phyloP scores from a whole-genome alignment of 2,329 filamentous ascomycete genomes.

The Fusarium pseudograminearum region DNA sequence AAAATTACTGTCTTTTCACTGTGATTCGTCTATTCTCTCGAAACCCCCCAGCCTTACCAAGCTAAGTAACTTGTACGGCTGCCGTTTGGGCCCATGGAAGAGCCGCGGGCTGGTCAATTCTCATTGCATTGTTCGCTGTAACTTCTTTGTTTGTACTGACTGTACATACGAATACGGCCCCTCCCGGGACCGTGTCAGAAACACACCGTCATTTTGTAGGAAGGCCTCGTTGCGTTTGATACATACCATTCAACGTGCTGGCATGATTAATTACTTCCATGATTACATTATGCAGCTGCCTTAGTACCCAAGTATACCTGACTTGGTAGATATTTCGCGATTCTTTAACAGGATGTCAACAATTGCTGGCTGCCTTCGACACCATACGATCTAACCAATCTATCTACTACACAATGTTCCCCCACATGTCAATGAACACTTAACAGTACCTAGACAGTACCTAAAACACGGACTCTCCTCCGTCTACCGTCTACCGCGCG shows the following conservation, averaged over 20 bases:
- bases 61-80: constrained; percentile 24
- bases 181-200: constrained; percentile 6
- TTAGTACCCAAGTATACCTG: background rate
- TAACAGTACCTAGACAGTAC: constrained; percentile 2
- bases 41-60: constrained; percentile 21
- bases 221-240: constrained; percentile 5
- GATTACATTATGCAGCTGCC: background rate
- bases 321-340: background rate
- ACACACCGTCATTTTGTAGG: constrained; percentile 41
- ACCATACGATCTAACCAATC: constrained; percentile 18
- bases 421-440: constrained; percentile 23
- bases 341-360: background rate
- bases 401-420: constrained; percentile 13
- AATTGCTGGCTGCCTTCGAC: constrained; percentile 1
- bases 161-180: constrained; percentile 45
- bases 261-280: constrained; percentile 7
- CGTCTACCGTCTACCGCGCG: constrained; percentile 31
- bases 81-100: constrained; percentile 9
- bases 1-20: constrained; percentile 47
- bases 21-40: constrained; percentile 44
- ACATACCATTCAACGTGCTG: background rate
- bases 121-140: constrained; percentile 7
- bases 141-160: constrained; percentile 16
- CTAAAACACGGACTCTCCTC: constrained; percentile 38
- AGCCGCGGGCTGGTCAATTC: constrained; percentile 14